Base-by-base conservation (phyloP, 1,284 basidiomycete genomes). In the Ceratobasidium theobromae region DNA sequence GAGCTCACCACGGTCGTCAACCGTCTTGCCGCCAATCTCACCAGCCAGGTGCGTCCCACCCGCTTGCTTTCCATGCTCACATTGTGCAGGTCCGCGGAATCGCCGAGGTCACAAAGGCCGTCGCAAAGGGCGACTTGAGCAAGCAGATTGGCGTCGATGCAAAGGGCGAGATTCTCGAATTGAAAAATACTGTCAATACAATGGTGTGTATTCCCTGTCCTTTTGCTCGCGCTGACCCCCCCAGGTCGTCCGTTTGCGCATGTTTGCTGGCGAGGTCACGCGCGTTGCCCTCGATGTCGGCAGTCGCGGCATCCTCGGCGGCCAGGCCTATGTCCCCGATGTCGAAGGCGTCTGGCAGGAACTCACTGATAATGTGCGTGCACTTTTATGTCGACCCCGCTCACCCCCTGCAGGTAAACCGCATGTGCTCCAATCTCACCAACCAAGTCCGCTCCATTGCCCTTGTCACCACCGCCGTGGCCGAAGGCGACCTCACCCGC, bases 111-210 rank as follows among this genome's bases (percentile, higher is more conserved):
- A 99, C 96, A n/a, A 98, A 95, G 75, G 97, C 97, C 9, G 95
- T 99, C 74, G 95, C 97, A 0, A 81, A 89, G 68, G 97, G 97
- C 53, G 97, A 99, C 78, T 80, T 99, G 70, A 91, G 88, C 35
- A 93, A 96, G 74, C 95, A 97, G 74, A 98, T 99, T 72, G 93
- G 96, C 66, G 95, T 99, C 72, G 91, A 97, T 73, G 96, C 96
- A 1, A 87, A 89, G 46, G 96, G 97, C 41, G 97, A 99, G 77
- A 98, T 99, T 65, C 81, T 98, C 60, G 96, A 98, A 77, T 80
- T 99, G 74, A 98, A 98, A 80, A 94, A 95, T 69, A 99, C 95
- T 38, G 95, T 99, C 76, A 99, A 99, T 75, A 91, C 91, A 76
- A 98, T 98, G 97, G 94, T 81, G 51, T 64, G 75, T 58, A 3